Evolutionary conservation across 148 eudicot genomes (phyloP).

Genomic region (Selenicereus undatus): DNA sequence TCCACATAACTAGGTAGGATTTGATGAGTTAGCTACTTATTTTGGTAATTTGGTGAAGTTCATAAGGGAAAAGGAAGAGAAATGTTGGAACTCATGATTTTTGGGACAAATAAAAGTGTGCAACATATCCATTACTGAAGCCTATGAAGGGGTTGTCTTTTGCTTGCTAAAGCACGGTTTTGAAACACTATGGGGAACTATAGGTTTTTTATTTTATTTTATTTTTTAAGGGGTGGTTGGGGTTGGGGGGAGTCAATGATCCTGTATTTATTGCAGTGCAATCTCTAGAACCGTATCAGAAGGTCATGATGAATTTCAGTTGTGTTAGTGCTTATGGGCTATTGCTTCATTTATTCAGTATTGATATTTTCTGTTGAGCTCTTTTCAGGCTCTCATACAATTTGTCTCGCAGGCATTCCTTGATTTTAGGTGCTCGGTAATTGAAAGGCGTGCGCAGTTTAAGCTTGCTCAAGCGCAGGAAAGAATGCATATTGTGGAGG

Average conservation of each 20-base stretch:
- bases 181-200: not conserved
- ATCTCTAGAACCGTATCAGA: not conserved
- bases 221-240: too few relatives aligned
- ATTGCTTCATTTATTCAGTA: too few relatives aligned
- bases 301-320: not conserved
- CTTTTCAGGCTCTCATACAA: too few relatives aligned
- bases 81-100: not conserved
- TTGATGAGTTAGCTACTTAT: not conserved
- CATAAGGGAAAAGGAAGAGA: not conserved
- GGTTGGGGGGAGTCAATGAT: too few relatives aligned
- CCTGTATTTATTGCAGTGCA: not conserved
- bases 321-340: not conserved
- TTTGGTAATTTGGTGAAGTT: not conserved
- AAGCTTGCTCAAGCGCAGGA: conserved; percentile 82
- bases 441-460: conserved; percentile 79
- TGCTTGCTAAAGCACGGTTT: not conserved
- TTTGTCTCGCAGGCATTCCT: conserved; percentile 67
- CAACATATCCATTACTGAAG: not conserved
- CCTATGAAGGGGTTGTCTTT: not conserved
- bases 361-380: too few relatives aligned
- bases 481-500: conserved; percentile 88
- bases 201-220: too few relatives aligned
- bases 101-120: not conserved
- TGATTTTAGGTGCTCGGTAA: conserved; percentile 80
- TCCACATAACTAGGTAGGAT: not conserved